Conservation (phyloP, 352 stramenopile genomes). For the Phytophthora pini region DNA sequence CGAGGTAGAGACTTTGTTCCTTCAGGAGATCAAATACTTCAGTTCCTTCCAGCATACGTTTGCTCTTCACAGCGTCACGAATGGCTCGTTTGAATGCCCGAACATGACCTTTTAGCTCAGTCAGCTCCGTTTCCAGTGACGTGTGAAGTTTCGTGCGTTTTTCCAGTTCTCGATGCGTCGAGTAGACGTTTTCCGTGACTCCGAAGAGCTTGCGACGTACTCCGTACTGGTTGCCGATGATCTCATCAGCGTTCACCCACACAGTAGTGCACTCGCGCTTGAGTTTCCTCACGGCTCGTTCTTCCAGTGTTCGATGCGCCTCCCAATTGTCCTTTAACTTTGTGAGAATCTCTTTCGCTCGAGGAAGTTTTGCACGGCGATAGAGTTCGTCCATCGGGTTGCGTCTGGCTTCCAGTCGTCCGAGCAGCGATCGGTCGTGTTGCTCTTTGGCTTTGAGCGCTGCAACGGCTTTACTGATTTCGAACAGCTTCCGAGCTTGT, state of each 20-base stretch:
- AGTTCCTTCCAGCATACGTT: conserved; percentile 60
- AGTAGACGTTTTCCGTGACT: conserved; percentile 76
- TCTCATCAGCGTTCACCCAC: conserved; percentile 47
- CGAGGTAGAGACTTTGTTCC: conserved; percentile 38
- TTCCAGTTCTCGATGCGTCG: conserved; percentile 50
- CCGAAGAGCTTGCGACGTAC: conserved; percentile 64
- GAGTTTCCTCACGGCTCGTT: conserved; percentile 59
- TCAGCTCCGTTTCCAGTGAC: conserved; percentile 39
- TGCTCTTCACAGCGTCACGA: conserved; percentile 39
- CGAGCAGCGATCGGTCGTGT: conserved; percentile 58
- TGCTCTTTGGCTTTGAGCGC: conserved; percentile 67
- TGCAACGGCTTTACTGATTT: conserved; percentile 58
- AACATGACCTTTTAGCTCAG: conserved; percentile 44
- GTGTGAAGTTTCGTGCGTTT: conserved; percentile 46
- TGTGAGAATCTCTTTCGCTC: conserved; percentile 51
- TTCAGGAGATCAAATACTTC: conserved; percentile 64
- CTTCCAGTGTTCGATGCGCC: conserved; percentile 46
- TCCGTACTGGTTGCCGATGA: conserved; percentile 49
- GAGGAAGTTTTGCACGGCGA: conserved; percentile 53
- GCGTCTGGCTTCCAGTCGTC: conserved; percentile 55
- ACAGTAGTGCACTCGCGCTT: conserved; percentile 38
- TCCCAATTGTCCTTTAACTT: conserved; percentile 59
- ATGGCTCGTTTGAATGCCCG: conserved; percentile 49
- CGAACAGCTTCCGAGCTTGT: conserved; percentile 53
- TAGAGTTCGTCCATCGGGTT: conserved; percentile 78